Base-by-base conservation (phyloP, 805 yeast species). In the Yamadazyma philogaea region DNA sequence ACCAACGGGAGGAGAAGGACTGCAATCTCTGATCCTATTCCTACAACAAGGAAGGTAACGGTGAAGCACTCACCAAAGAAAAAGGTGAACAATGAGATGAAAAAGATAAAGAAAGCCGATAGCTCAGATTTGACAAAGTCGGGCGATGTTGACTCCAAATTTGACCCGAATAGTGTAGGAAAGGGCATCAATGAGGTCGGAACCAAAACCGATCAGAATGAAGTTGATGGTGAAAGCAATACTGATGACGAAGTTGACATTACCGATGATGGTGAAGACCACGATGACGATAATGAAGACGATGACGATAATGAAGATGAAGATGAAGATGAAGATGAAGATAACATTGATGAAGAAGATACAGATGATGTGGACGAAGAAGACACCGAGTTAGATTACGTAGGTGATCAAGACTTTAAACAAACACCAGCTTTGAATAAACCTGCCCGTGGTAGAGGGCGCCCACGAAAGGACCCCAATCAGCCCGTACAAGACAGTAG, bases 401-500 rank as follows among this genome's bases (percentile, higher is more conserved):
- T 45, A 39, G 24, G 51, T 12, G 35, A 17, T 16, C 22, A 16
- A 12, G 30, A 22, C 7, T 12, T 34, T 22, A 14, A 34, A 34
- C 27, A 34, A 34, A 17, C 18, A 10, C 12, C 7, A 10, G 19
- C 21, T 18, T 12, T 12, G 2, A 26, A 36, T 8, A 26, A 16
- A 26, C 30, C 39, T 40, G 17, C 52, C 45, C 21, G 48, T 34
- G 7, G 49, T 42, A 14, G 47, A 43, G 34, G 67, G 59, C 10
- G 54, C 46, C 15, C 63, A 50, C 27, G 57, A 54, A 20, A 45
- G 51, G 37, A 63, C 24, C 16, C 37, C 34, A 30, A 22, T 4
- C 7, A 10, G 12, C 8, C 21, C 15, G 39, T 36, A 22, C 14
- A 35, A 35, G 37, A 37, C 20, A 17, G 40, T n/a, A 14, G 32